Base-by-base conservation (phyloP, 805 yeast species). In the Saccharomyces eubayanus region DNA sequence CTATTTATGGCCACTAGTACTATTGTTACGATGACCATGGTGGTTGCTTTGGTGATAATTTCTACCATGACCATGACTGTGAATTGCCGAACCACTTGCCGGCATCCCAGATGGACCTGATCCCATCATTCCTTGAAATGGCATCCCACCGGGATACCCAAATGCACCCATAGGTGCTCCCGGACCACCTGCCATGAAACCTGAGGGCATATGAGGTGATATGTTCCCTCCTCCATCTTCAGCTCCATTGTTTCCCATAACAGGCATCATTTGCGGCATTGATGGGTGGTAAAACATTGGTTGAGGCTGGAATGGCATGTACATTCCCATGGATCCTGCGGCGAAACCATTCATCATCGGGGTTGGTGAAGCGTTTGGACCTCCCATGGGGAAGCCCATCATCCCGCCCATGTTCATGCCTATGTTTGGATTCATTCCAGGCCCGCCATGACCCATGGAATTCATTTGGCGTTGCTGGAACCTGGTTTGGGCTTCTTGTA, bases 231-330 rank as follows among this genome's bases (percentile, higher is more conserved):
- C 43, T 16, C 43, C 43, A 16, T 36, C 43, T 36, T 36, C 43
- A 36, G 56, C 62, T 20, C 59, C 62, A n/a, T 56, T 57, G 28
- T 55, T 56, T 28, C 59, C 59, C 64, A 66, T 62, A 57, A 63
- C 55, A 46, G 67, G 62, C 60, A 64, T 59, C 67, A 65, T 64
- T 46, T 62, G 69, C 28, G 62, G 63, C 66, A 67, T 65, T 5
- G 63, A 57, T 29, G 71, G 71, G 11, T 36, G 43, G 48, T 66
- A 66, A 52, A 64, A 66, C 60, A 66, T 58, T 16, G 71, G 69
- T 53, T 66, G 71, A 11, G 69, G 69, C 53, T 68, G 72, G 53
- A 62, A 64, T 43, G 72, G 72, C 62, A 67, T 60, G 41, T 67
- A 68, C 69, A 67, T 64, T 2, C 65, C 66, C 59, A 62, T 60